Evolutionary conservation across 2,329 filamentous ascomycete species (phyloP).

Genomic region (Leptographium wingfieldii): DNA sequence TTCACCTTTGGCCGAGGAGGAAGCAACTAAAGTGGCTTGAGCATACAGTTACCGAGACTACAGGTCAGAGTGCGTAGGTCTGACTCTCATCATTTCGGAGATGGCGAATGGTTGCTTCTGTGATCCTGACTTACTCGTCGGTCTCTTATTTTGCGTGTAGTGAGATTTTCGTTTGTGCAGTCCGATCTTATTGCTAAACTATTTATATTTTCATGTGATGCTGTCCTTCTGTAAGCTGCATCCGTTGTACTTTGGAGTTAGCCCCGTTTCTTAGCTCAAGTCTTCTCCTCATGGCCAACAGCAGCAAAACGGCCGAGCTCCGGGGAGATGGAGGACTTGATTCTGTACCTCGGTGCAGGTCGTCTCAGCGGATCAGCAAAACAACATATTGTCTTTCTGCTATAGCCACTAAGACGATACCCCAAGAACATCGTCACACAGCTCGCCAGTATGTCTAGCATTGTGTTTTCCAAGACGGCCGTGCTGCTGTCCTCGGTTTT

Average conservation of each 20-base stretch:
- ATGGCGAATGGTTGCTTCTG: no score
- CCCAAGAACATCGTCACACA: background rate
- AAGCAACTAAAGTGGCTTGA: background rate
- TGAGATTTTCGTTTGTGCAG: no score
- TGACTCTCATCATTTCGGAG: no score
- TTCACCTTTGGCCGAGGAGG: background rate
- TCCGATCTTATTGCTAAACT: no score
- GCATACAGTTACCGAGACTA: no score
- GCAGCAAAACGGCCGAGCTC: background rate
- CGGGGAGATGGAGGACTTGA: background rate
- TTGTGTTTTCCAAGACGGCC: background rate
- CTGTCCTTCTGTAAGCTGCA: background rate
- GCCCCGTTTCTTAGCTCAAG: background rate
- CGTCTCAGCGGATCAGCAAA: background rate
- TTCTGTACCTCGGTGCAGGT: background rate
- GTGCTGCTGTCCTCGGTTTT: background rate
- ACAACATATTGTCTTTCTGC: background rate
- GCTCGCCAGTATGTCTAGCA: background rate
- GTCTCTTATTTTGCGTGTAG: no score
- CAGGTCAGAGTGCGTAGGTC: no score
- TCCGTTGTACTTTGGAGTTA: background rate
- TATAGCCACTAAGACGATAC: background rate
- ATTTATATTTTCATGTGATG: background rate
- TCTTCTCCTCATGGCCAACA: background rate
- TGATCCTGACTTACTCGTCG: no score